phyloP scores from a whole-genome alignment of 805 yeast genomes.

The Nakazawaea pomicola region DNA sequence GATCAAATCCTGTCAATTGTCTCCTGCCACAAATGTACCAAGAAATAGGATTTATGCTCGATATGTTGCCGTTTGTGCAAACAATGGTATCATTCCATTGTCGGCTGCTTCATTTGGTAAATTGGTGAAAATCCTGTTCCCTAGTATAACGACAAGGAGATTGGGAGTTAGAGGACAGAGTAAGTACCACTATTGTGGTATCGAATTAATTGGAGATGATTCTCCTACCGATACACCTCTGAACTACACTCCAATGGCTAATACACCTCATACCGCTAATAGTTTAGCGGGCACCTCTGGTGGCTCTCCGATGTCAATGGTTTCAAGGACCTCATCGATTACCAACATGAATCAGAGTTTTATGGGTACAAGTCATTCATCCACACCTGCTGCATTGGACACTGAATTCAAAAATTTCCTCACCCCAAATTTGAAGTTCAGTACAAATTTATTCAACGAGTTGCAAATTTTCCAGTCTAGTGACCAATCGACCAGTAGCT shows the following conservation, averaged over 20 bases:
- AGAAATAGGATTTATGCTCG: slow-evolving; percentile 65
- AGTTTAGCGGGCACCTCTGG: slow-evolving; percentile 1
- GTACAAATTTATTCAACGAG: slow-evolving; percentile 2
- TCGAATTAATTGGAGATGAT: slow-evolving; percentile 37
- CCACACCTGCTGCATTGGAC: slow-evolving; percentile 6
- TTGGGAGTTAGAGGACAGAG: slow-evolving; percentile 80
- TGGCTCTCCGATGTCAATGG: slow-evolving; percentile 13
- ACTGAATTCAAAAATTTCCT: slow-evolving; percentile 3
- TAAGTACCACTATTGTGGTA: slow-evolving; percentile 82
- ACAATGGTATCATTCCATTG: slow-evolving; percentile 48
- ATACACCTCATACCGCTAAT: slow-evolving; percentile 5
- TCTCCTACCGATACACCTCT: slow-evolving; percentile 16
- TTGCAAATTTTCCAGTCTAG: neutral
- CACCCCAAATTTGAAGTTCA: slow-evolving; percentile 7
- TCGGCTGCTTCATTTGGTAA: slow-evolving; percentile 80
- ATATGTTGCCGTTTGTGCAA: slow-evolving; percentile 54
- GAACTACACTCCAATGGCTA: slow-evolving; percentile 6
- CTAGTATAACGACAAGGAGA: slow-evolving; percentile 67
- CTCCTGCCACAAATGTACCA: slow-evolving; percentile 52
- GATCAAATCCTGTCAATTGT: slow-evolving; percentile 52
- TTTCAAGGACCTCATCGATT: slow-evolving; percentile 11
- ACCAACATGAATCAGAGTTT: slow-evolving; percentile 8
- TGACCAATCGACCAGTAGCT: slow-evolving; percentile 8
- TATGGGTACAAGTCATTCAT: slow-evolving; percentile 6
- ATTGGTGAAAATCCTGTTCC: slow-evolving; percentile 59